These are phyloP conservation scores for Acidomyces sp. DNA, from an alignment of 495 filamentous ascomycete genomes.

Conservation along the genomic window DNA sequence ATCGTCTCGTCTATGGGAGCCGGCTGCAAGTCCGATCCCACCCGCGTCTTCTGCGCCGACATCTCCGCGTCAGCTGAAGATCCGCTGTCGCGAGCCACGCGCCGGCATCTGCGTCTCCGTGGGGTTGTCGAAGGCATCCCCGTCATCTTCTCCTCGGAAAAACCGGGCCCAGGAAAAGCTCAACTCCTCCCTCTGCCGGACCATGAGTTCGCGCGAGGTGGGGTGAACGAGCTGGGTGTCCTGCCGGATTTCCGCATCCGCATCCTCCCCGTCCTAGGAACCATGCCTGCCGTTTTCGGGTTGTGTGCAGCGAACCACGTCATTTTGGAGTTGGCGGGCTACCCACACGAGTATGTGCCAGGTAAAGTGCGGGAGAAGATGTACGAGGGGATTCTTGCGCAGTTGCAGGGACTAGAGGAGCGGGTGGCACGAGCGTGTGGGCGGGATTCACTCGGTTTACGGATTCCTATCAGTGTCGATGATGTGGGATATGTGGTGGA, in stretches of 20 bases:
- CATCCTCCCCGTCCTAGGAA: slow-evolving; percentile 87
- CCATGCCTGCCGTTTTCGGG: slow-evolving; percentile 94
- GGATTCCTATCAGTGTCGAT: slow-evolving; percentile 58
- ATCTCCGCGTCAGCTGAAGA: slow-evolving; percentile 85
- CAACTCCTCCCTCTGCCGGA: slow-evolving; percentile 73
- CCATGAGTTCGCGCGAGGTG: slow-evolving; percentile 79
- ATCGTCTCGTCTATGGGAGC: slow-evolving; percentile 96
- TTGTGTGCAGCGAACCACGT: slow-evolving; percentile 83
- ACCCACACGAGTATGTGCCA: slow-evolving; percentile 70
- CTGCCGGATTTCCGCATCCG: slow-evolving; percentile 85
- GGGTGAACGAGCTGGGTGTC: slow-evolving; percentile 72
- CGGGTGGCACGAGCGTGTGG: slow-evolving; percentile 46
- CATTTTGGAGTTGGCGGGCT: slow-evolving; percentile 70
- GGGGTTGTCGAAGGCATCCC: slow-evolving; percentile 79
- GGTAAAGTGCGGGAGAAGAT: slow-evolving; percentile 79
- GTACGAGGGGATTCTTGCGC: slow-evolving; percentile 66
- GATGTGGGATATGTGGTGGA: slow-evolving; percentile 82
- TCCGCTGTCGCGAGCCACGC: slow-evolving; percentile 70
- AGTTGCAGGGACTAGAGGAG: slow-evolving; percentile 63
- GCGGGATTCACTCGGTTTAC: slow-evolving; percentile 54
- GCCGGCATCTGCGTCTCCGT: slow-evolving; percentile 60
- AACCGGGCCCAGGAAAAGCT: slow-evolving; percentile 82
- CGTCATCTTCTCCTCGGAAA: slow-evolving; percentile 86
- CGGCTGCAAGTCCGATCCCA: slow-evolving; percentile 94
- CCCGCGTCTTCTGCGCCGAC: slow-evolving; percentile 79